Evolutionary conservation across 306 rosid genomes (phyloP).

Genomic region (Begonia masoniana): DNA sequence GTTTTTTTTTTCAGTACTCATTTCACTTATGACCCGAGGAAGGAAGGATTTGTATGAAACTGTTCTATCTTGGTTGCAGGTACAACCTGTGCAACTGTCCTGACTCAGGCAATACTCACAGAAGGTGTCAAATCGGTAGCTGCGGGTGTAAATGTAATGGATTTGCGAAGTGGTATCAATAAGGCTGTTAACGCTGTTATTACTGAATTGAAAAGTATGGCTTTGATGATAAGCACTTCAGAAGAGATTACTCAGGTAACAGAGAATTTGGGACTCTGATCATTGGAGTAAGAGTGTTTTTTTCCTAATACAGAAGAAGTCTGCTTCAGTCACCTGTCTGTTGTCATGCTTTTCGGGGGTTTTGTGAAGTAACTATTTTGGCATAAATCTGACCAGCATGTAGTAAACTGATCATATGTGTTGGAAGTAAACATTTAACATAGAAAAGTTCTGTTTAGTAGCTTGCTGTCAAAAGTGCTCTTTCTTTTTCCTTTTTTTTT

Average conservation of each 20-base stretch:
- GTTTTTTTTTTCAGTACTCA: neutral
- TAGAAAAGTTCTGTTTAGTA: no score
- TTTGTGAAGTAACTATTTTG: no score
- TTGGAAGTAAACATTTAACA: no score
- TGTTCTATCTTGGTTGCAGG: conserved; percentile 39
- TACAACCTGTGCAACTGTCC: conserved; percentile 92
- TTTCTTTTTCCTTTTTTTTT: no score
- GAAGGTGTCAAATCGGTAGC: conserved; percentile 94
- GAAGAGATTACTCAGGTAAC: conserved; percentile 92
- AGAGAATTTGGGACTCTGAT: neutral
- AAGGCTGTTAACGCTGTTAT: conserved; percentile 78
- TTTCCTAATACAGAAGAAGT: no score
- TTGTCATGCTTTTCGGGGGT: no score
- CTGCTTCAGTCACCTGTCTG: no score
- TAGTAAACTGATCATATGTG: no score
- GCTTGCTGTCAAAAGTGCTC: no score
- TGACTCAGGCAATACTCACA: conserved; percentile 80
- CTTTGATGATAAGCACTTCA: conserved; percentile 79
- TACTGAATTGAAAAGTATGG: conserved; percentile 64
- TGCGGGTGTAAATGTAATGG: conserved; percentile 90
- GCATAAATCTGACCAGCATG: no score
- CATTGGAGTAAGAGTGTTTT: neutral
- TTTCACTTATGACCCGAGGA: conserved; percentile 1
- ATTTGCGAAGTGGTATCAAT: conserved; percentile 76
- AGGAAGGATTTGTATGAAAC: neutral